Base-by-base conservation (phyloP, 2,329 filamentous ascomycete genomes). In the Aspergillus cejpii region DNA sequence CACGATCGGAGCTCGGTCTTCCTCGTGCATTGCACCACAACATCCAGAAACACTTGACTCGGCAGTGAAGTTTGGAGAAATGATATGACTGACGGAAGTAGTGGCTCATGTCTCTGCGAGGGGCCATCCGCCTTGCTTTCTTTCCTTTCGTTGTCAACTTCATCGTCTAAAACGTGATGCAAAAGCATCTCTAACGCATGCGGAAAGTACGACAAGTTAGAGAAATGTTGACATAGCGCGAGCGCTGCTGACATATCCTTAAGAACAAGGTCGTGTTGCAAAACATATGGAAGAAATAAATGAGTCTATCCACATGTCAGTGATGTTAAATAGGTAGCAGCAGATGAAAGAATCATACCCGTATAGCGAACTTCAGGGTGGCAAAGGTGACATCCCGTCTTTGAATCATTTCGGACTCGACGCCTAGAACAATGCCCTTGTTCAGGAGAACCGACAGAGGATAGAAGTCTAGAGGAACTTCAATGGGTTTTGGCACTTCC, bases 1-100 rank as follows among this genome's bases (percentile, higher is more conserved):
- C 92, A 98, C 44, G 88, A 94, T 29, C 91, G 82, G 6, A 95
- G 82, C 62, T 98, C 92, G 0, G 92, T 98, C 68, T 98, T 98
- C 43, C 92, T 84, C 1, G 92, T 96, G 68, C 92, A 98, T 68
- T 94, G 92, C 15, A 98, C 85, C 19, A 98, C 84, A 46, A 97
- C 92, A 58, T 97, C 91, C 12, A 97, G 81, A 60, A 96, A 98
- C 46, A 88, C 60, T 8, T 62, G 62, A 0, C 62, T 81, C 44
- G 83, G 84, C 65, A 88, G 85, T 1, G 83, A 87, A 0, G 85
- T 85, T 45, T 73, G 82, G 67, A 58, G 81, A 77, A 58, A 90
- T 61, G 53, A 85, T 68, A 57, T 84, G 73, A 63, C 81, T 2
- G 64, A 64, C 10, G 72, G 72, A 11, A 75, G 62, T 2, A 73